These are phyloP conservation scores for Fomitopsis betulina DNA, from an alignment of 1,284 basidiomycete genomes.

Conservation along the genomic window DNA sequence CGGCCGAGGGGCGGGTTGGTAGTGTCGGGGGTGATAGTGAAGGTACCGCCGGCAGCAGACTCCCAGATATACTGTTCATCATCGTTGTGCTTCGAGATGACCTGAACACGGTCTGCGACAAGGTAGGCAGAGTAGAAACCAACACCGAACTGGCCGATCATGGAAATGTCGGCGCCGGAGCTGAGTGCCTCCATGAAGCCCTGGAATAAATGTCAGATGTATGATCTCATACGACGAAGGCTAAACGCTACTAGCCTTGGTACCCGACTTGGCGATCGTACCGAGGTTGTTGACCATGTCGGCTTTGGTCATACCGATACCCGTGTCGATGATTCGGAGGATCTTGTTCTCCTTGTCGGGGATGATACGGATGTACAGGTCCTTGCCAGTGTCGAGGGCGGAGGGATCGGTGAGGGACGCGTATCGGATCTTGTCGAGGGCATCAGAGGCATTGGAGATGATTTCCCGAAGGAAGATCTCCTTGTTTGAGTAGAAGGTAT, in stretches of 20 bases:
- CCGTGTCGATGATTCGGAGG: constrained; percentile 91
- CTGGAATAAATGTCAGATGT: constrained; percentile 36
- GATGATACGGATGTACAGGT: constrained; percentile 88
- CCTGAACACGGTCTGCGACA: constrained; percentile 96
- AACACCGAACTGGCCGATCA: constrained; percentile 96
- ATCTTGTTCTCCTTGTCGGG: constrained; percentile 96
- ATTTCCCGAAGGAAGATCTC: constrained; percentile 97
- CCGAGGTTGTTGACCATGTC: constrained; percentile 99
- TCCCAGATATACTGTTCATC: constrained; percentile 99
- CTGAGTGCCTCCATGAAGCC: constrained; percentile 97
- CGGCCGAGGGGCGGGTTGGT: constrained; percentile 89
- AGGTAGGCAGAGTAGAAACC: constrained; percentile 99
- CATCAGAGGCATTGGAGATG: constrained; percentile 92
- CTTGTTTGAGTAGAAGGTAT: constrained; percentile 99
- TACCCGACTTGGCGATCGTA: constrained; percentile 98
- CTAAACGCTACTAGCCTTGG: constrained; percentile 54
- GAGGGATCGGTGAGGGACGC: constrained; percentile 89
- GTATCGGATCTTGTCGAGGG: constrained; percentile 96
- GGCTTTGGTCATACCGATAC: constrained; percentile 99
- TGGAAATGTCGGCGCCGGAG: constrained; percentile 95
- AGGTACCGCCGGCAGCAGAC: constrained; percentile 98
- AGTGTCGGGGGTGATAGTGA: constrained; percentile 96
- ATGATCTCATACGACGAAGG: background rate
- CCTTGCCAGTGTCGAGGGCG: constrained; percentile 83
- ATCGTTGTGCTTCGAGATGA: constrained; percentile 99